phyloP scores from a whole-genome alignment of 2,329 filamentous ascomycete genomes.

The Arthrobotrys pseudoclavata region DNA sequence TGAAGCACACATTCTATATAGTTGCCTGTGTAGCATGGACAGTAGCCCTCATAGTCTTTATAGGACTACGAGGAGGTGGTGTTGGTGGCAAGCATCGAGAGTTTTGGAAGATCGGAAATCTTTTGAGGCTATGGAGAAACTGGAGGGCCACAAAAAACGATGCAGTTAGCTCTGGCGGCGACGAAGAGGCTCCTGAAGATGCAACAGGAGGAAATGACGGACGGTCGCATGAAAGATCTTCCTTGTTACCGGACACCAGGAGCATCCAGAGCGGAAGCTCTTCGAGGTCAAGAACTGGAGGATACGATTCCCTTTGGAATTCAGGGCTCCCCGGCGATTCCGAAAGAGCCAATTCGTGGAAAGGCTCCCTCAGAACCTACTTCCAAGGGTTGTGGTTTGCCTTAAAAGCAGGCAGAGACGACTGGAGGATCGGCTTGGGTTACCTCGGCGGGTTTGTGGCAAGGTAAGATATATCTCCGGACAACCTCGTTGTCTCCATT shows the following conservation, averaged over 20 bases:
- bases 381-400: slow-evolving; percentile 54
- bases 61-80: slow-evolving; percentile 74
- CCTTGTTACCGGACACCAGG: slow-evolving; percentile 27
- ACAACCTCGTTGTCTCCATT: background rate
- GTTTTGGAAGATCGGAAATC: slow-evolving; percentile 37
- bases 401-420: slow-evolving; percentile 53
- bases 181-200: slow-evolving; percentile 35
- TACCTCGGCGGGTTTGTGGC: slow-evolving; percentile 92
- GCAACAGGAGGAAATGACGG: background rate
- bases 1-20: slow-evolving; percentile 88
- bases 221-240: slow-evolving; percentile 21
- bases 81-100: slow-evolving; percentile 51
- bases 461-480: slow-evolving; percentile 13
- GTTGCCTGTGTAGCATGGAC: slow-evolving; percentile 80
- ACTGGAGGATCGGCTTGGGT: slow-evolving; percentile 77
- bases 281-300: slow-evolving; percentile 6
- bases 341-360: slow-evolving; percentile 26
- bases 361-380: slow-evolving; percentile 12
- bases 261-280: slow-evolving; percentile 45
- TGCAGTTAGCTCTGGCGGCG: background rate
- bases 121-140: slow-evolving; percentile 4
- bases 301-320: slow-evolving; percentile 23
- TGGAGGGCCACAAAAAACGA: slow-evolving; percentile 21
- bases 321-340: background rate
- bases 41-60: slow-evolving; percentile 80